These are phyloP conservation scores for Poa pratensis DNA, from an alignment of 176 grass and related monocot genomes.

Conservation along the genomic window DNA sequence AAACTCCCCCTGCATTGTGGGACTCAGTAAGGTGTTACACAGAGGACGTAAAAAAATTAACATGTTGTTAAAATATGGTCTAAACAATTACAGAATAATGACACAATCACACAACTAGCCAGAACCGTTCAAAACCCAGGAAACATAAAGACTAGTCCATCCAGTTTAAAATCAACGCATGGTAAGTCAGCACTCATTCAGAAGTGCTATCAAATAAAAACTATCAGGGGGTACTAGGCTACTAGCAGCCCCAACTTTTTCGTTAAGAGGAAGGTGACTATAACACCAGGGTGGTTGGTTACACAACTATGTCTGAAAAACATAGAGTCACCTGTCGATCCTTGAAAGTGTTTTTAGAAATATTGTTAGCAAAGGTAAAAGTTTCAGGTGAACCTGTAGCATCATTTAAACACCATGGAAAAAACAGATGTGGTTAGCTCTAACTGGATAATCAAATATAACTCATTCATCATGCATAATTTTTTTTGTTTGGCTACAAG, in stretches of 20 bases:
- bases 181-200: too few relatives aligned
- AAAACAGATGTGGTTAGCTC: constrained; percentile 18
- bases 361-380: not conserved
- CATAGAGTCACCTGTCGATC: not conserved
- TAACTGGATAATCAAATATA: constrained; percentile 9
- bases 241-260: not conserved
- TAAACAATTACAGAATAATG: constrained; percentile 12
- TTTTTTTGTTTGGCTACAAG: too few relatives aligned
- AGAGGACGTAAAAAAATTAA: constrained; percentile 3
- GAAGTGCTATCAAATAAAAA: too few relatives aligned
- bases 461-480: too few relatives aligned
- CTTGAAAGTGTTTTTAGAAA: constrained; percentile 2
- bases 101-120: not conserved
- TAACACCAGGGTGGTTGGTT: not conserved
- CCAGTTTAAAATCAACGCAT: too few relatives aligned
- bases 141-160: too few relatives aligned
- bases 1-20: constrained; percentile 75
- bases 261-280: not conserved
- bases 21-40: constrained; percentile 18
- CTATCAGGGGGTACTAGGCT: too few relatives aligned
- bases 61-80: not conserved
- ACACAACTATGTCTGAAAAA: not conserved
- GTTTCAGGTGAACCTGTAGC: not conserved
- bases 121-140: not conserved
- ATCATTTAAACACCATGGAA: not conserved